These are phyloP conservation scores for Plasmodium fragile DNA, from an alignment of 169 alveolate species.

Conservation along the genomic window DNA sequence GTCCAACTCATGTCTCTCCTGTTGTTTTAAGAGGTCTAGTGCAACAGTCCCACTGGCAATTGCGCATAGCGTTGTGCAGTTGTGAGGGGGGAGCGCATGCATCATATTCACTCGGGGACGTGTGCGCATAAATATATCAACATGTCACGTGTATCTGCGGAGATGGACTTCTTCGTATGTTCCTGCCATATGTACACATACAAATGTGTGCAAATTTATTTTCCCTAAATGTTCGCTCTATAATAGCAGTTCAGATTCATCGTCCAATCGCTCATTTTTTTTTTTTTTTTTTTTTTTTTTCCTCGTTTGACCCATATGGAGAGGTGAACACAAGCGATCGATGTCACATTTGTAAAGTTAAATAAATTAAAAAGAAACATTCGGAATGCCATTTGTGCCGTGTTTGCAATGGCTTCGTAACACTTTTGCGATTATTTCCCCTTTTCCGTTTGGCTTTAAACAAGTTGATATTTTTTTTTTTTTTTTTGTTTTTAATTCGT, in stretches of 20 bases:
- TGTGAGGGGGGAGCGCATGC: background rate
- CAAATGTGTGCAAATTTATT: background rate
- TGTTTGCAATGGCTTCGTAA: background rate
- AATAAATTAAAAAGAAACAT: background rate
- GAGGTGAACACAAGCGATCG: background rate
- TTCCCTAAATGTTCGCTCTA: background rate
- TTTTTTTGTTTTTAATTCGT: background rate
- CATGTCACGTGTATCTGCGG: background rate
- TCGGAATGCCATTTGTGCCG: background rate
- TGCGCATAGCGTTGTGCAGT: background rate
- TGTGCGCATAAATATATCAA: background rate
- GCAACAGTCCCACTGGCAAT: background rate
- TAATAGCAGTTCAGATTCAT: background rate
- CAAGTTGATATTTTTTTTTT: background rate
- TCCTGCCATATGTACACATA: background rate
- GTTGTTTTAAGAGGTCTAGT: constrained; percentile 1
- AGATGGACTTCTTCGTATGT: background rate
- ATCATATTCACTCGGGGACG: background rate
- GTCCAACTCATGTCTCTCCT: background rate
- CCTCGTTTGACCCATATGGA: background rate
- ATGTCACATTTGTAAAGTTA: background rate
- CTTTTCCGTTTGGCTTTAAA: background rate
- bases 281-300: background rate
- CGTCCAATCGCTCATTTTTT: background rate
- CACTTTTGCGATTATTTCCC: background rate